Percentiles rank a stretch among this genome's conserved stretches.
These are phyloP conservation scores for Dendrobium nobile DNA, from an alignment of 106 monocot species.

Conservation along the genomic window DNA sequence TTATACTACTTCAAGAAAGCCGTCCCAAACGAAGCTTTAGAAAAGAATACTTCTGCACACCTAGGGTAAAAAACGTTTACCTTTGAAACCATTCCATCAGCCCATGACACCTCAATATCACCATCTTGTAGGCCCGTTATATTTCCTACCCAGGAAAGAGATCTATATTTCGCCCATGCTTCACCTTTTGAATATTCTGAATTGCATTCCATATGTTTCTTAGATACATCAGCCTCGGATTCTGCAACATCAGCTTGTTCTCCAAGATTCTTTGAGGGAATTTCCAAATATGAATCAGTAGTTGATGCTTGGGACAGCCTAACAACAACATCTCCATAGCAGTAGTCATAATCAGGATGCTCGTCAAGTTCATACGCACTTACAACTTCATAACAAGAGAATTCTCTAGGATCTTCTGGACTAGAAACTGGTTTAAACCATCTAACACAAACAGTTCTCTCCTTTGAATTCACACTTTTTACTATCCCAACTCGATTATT, in stretches of 20 bases:
- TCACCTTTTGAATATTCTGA: conserved; percentile 14
- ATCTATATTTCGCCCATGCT: conserved; percentile 19
- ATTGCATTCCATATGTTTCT: background rate
- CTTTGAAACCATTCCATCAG: conserved; percentile 81
- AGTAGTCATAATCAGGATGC: conserved; percentile 97
- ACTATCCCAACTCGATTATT: conserved; percentile 67
- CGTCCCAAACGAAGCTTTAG: background rate
- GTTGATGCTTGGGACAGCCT: conserved; percentile 54
- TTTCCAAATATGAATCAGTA: conserved; percentile 17
- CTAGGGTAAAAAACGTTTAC: conserved; percentile 23
- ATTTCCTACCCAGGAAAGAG: conserved; percentile 89
- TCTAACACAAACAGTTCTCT: conserved; percentile 69
- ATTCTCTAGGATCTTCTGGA: conserved; percentile 52
- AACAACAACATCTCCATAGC: conserved; percentile 90
- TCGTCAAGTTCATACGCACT: conserved; percentile 93
- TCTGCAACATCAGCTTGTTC: background rate
- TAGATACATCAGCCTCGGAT: conserved; percentile 13
- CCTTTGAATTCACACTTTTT: conserved; percentile 70
- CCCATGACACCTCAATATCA: conserved; percentile 96
- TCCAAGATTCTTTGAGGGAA: conserved; percentile 7
- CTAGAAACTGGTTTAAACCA: conserved; percentile 66
- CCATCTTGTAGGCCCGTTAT: conserved; percentile 82
- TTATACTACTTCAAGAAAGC: too few species aligned
- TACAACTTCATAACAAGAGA: conserved; percentile 73
- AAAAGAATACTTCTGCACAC: background rate